Percentiles rank a stretch among this genome's conserved stretches.
These are phyloP conservation scores for Galerina sulciceps DNA, from an alignment of 768 basidiomycete species.

Conservation along the genomic window DNA sequence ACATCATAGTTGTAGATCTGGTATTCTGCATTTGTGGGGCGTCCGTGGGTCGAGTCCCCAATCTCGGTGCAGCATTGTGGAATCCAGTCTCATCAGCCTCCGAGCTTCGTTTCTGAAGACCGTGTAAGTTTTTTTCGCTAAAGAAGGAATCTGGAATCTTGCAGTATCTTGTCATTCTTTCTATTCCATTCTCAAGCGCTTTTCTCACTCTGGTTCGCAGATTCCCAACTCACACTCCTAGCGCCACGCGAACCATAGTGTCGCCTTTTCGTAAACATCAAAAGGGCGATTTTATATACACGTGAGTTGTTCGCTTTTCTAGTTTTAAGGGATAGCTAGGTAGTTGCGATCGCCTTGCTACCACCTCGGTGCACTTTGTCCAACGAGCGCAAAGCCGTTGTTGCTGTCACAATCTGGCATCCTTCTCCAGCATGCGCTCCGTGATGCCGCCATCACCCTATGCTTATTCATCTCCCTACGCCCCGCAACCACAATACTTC, in stretches of 20 bases:
- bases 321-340: conserved; percentile 11
- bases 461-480: conserved; percentile 40
- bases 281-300: conserved; percentile 17
- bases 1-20: conserved; percentile 9
- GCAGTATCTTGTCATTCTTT: background rate
- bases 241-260: conserved; percentile 23
- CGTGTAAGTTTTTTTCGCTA: conserved; percentile 16
- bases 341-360: conserved; percentile 5
- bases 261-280: background rate
- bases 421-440: conserved; percentile 18
- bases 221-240: conserved; percentile 24
- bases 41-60: conserved; percentile 10
- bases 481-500: conserved; percentile 32
- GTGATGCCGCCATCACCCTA: conserved; percentile 35
- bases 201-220: conserved; percentile 22
- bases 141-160: conserved; percentile 15
- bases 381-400: background rate
- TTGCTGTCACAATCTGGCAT: conserved; percentile 1
- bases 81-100: conserved; percentile 10
- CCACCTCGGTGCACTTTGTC: conserved; percentile 4
- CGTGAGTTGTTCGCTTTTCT: conserved; percentile 26
- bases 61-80: conserved; percentile 9
- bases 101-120: conserved; percentile 14
- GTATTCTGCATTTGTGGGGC: conserved; percentile 2
- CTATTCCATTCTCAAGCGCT: conserved; percentile 16